These are phyloP conservation scores for Aspergillus novoparasiticus DNA, from an alignment of 2,329 filamentous ascomycete species.

Conservation along the genomic window DNA sequence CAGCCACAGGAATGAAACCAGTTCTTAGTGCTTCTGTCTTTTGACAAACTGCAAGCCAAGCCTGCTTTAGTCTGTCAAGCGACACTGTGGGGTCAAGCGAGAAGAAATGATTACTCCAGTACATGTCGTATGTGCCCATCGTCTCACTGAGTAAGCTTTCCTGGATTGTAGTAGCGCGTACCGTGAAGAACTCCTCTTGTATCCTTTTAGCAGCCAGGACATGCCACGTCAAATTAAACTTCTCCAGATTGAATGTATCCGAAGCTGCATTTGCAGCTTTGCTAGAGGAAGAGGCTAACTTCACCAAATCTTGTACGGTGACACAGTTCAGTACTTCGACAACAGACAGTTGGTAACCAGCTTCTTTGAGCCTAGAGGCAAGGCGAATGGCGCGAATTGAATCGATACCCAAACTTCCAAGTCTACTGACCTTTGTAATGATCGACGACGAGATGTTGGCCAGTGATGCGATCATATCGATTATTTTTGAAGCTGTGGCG, in stretches of 20 bases:
- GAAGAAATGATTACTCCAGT: conserved; percentile 46
- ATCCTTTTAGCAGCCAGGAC: conserved; percentile 17
- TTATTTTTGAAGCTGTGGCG: conserved; percentile 14
- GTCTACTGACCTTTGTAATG: conserved; percentile 25
- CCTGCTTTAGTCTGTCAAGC: conserved; percentile 28
- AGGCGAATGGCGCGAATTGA: conserved; percentile 36
- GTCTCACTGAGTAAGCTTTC: conserved; percentile 45
- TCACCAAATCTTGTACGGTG: conserved; percentile 30
- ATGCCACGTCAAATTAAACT: conserved; percentile 28
- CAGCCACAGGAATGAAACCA: conserved; percentile 37
- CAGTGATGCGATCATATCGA: conserved; percentile 27
- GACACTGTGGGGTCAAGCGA: conserved; percentile 32
- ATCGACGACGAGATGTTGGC: conserved; percentile 23
- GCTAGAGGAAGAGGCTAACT: conserved; percentile 10
- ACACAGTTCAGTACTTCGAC: conserved; percentile 33
- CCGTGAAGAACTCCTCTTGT: conserved; percentile 22
- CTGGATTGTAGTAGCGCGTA: conserved; percentile 39
- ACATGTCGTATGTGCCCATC: conserved; percentile 39
- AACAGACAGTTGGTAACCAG: conserved; percentile 29
- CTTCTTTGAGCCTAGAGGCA: conserved; percentile 27
- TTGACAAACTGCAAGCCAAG: conserved; percentile 35
- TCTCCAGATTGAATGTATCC: conserved; percentile 21
- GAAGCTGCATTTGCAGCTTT: neutral
- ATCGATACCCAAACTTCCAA: conserved; percentile 34
- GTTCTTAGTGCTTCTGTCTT: conserved; percentile 41